Conservation (phyloP, 2,329 filamentous ascomycete species). For the Tolypocladium tropicale region DNA sequence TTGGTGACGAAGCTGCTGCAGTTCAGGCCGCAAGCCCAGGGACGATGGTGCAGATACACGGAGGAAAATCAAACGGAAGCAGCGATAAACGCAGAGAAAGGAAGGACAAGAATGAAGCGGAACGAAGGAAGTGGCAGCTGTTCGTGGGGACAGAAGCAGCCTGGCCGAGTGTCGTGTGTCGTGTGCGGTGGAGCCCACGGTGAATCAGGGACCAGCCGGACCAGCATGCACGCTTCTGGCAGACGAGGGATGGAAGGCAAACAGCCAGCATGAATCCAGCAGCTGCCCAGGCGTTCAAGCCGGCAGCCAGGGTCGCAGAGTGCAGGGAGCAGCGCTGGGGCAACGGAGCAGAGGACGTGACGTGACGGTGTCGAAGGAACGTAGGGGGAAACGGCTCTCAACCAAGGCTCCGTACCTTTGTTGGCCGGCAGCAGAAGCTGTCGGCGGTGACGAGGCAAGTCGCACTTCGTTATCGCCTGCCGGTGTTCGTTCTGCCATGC, state of each 20-base stretch:
- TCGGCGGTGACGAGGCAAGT: slow-evolving; percentile 32
- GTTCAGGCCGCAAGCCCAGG: neutral
- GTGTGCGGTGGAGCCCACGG: slow-evolving; percentile 2
- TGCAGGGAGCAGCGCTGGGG: neutral
- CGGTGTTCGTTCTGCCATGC: slow-evolving; percentile 55
- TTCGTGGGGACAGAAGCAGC: neutral
- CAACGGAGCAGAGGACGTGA: neutral
- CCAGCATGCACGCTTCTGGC: neutral
- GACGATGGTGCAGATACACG: neutral
- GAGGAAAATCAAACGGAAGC: neutral
- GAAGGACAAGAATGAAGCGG: neutral
- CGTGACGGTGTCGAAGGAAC: neutral
- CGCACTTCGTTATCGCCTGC: slow-evolving; percentile 46
- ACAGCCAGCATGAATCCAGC: neutral
- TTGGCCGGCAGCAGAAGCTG: slow-evolving; percentile 17
- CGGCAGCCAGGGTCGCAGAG: neutral
- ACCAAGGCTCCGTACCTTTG: slow-evolving; percentile 15
- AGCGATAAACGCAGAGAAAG: neutral
- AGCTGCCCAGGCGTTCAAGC: neutral
- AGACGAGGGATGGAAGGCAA: neutral
- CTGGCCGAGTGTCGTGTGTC: neutral
- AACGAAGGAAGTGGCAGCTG: neutral
- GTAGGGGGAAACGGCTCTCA: neutral
- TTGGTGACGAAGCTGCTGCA: slow-evolving; percentile 5
- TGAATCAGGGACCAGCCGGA: slow-evolving; percentile 1